These are phyloP conservation scores for Yarrowia galli DNA, from an alignment of 1,139 yeast species.

Conservation along the genomic window DNA sequence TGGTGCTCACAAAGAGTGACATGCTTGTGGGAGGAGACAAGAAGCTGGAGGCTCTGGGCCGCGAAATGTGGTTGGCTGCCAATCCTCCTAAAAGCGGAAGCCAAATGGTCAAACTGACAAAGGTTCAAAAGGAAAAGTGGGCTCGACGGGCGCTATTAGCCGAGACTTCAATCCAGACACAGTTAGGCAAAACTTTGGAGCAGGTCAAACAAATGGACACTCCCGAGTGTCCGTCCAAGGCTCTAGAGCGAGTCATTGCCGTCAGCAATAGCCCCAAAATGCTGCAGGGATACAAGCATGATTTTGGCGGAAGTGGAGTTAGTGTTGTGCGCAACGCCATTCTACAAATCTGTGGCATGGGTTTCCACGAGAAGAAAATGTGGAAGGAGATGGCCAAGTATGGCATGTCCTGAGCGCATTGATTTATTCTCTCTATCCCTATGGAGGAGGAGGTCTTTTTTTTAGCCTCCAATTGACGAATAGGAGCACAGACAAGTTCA, in stretches of 20 bases:
- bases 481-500: constrained; percentile 1
- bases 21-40: constrained; percentile 45
- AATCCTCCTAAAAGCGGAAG: constrained; percentile 39
- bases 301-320: constrained; percentile 30
- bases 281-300: constrained; percentile 35
- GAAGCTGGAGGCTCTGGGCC: constrained; percentile 28
- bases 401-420: constrained; percentile 1
- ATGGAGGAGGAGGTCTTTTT: background rate
- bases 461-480: constrained; percentile 11
- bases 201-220: constrained; percentile 16
- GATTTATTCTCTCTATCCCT: background rate
- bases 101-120: constrained; percentile 1
- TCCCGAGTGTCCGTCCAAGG: constrained; percentile 35
- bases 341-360: constrained; percentile 32
- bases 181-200: constrained; percentile 25
- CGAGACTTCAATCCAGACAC: constrained; percentile 31
- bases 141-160: constrained; percentile 35
- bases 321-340: constrained; percentile 26
- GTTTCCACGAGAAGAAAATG: constrained; percentile 30
- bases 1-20: constrained; percentile 80
- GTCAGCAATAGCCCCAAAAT: constrained; percentile 29
- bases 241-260: constrained; percentile 35
- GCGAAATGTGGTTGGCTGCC: constrained; percentile 7
- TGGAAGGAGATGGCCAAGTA: constrained; percentile 38
- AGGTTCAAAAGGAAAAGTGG: constrained; percentile 5